These are phyloP conservation scores for Ilyonectria mors-panacis DNA, from an alignment of 2,329 filamentous ascomycete species.

Conservation along the genomic window DNA sequence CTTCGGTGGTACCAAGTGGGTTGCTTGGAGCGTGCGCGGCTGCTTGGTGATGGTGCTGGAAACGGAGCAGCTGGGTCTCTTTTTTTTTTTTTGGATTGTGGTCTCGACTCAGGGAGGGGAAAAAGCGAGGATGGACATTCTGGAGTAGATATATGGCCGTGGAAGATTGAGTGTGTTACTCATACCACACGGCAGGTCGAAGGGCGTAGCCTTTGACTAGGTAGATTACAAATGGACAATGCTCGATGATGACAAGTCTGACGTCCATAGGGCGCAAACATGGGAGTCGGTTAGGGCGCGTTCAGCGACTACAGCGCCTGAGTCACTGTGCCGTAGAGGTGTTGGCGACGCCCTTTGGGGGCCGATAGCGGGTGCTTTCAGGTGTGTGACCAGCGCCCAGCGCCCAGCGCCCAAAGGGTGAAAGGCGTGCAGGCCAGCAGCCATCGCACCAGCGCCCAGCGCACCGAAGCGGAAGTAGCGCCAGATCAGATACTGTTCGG, in stretches of 20 bases:
- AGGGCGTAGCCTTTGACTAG: background rate
- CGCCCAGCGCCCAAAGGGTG: background rate
- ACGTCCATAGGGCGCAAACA: conserved; percentile 1
- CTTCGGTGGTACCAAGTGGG: conserved; percentile 29
- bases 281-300: conserved; percentile 1
- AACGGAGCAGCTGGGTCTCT: conserved; percentile 18
- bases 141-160: conserved; percentile 10
- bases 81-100: conserved; percentile 24
- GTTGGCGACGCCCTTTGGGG: conserved; percentile 13
- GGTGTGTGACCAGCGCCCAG: background rate
- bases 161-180: conserved; percentile 16
- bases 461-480: conserved; percentile 11
- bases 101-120: conserved; percentile 14
- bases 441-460: conserved; percentile 6
- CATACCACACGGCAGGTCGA: background rate
- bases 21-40: conserved; percentile 20
- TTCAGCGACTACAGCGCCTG: conserved; percentile 9
- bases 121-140: conserved; percentile 9
- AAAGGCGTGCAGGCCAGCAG: conserved; percentile 18
- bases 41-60: conserved; percentile 20
- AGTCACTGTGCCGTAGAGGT: conserved; percentile 11
- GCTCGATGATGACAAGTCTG: conserved; percentile 1
- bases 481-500: conserved; percentile 28
- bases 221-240: conserved; percentile 2
- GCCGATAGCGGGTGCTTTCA: conserved; percentile 6